Evolutionary conservation across 768 basidiomycete genomes (phyloP).

Genomic region (Phanerodontia chrysosporium): DNA sequence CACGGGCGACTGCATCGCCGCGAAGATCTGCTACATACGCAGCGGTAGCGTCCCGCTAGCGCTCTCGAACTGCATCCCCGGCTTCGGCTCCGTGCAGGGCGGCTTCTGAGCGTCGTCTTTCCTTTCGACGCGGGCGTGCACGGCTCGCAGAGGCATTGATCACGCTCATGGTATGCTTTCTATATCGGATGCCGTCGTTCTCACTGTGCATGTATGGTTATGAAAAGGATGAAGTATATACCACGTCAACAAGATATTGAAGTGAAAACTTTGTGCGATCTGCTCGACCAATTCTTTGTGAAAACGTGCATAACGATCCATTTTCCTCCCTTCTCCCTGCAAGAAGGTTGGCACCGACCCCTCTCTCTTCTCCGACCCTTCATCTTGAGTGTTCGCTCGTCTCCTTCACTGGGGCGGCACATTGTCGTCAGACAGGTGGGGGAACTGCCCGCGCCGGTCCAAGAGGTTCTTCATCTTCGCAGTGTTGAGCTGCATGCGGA

Average conservation of each 20-base stretch:
- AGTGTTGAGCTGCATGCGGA: not conserved
- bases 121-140: not conserved
- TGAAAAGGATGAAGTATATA: not conserved
- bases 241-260: not conserved
- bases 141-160: not conserved
- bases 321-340: not conserved
- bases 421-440: not conserved
- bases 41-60: conserved; percentile 67
- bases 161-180: too few relatives aligned
- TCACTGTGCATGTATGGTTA: not conserved
- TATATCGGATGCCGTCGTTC: not conserved
- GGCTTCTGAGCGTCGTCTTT: not conserved
- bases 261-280: not conserved
- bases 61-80: conserved; percentile 50
- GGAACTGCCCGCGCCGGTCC: not conserved
- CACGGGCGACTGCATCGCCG: conserved; percentile 54
- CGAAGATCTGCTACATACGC: conserved; percentile 75
- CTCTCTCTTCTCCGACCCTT: not conserved
- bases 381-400: not conserved
- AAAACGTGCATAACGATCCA: not conserved
- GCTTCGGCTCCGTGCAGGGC: conserved; percentile 62
- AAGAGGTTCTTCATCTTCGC: not conserved
- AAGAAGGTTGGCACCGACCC: not conserved
- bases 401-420: not conserved
- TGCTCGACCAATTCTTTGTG: too few relatives aligned